Base-by-base conservation (phyloP, 73 alveolate genomes). In the Stentor roeselii region DNA sequence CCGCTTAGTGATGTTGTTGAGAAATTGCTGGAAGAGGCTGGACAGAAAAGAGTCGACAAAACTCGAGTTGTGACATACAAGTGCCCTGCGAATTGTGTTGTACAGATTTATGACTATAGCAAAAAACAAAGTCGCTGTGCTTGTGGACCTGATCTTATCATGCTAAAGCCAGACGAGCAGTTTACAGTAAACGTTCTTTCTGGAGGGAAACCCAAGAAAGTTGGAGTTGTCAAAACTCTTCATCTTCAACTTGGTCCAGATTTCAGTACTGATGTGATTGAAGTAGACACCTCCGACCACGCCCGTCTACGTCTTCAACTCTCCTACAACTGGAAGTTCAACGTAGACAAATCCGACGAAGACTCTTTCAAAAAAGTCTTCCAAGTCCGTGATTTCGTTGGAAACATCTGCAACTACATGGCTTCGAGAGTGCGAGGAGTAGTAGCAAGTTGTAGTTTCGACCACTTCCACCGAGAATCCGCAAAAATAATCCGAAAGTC, bases 401-500 rank as follows among this genome's bases (percentile, higher is more conserved):
- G 98, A 59, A 95, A 93, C 82, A 86, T 91, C 76, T 93, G 98
- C 80, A 61, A 89, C 36, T 78, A 86, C 74, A 89, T 93, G 80
- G 96, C 96, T 36, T 91, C 98, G 30, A 93, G 86, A 78, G 96
- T 93, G 1, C 91, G 98, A 92, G 95, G 96, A 60, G 93, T 83
- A 30, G 96, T 93, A 3, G 95, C 98, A 1, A 83, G 91, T 21
- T 76, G 78, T 6, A 60, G 82, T 42, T 93, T 93, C 75, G 95
- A 91, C 75, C 83, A 85, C 75, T 93, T 93, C 98, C 98, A 93
- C 76, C 89, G 89, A 76, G 59, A 83, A 42, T 85, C 94, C 37
- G 95, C 96, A 1, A 86, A 89, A 83, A 42, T 86, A 11, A 91
- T 93, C 59, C 85, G 96, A 83, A 89, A 86, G 38, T 92, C 96